A percentile compares a stretch with the other conserved stretches of the same genome.
Conservation (phyloP, 2,329 filamentous ascomycete species). For the Clonostachys chloroleuca region DNA sequence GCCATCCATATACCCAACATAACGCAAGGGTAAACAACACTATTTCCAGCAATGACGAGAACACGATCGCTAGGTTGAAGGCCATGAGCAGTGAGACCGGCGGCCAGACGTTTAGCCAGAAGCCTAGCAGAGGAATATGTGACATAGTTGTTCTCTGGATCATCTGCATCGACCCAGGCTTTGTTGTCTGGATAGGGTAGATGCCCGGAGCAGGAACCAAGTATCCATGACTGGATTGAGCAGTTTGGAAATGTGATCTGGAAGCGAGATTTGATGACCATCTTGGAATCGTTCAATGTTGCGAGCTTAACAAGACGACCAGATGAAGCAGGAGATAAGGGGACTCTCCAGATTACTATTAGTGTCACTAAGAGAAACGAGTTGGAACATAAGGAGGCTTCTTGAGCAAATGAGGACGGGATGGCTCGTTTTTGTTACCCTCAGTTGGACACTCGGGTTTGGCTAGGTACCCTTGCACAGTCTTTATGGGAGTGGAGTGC, state of each 20-base stretch:
- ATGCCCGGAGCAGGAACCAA: slow-evolving; percentile 38
- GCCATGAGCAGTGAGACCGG: slow-evolving; percentile 61
- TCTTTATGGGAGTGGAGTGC: not conserved
- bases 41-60: slow-evolving; percentile 70
- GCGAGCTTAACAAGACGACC: no score
- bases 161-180: slow-evolving; percentile 59
- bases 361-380: no score
- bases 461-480: not conserved
- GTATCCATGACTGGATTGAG: slow-evolving; percentile 52
- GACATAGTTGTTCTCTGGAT: slow-evolving; percentile 63
- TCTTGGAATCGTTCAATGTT: slow-evolving; percentile 10
- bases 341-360: no score
- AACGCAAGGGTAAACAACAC: slow-evolving; percentile 65
- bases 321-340: no score
- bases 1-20: slow-evolving; percentile 74
- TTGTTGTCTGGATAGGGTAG: slow-evolving; percentile 30
- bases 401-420: no score
- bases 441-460: no score
- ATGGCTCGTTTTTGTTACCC: no score
- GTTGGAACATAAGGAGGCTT: no score
- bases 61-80: slow-evolving; percentile 66
- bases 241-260: slow-evolving; percentile 33
- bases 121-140: slow-evolving; percentile 61
- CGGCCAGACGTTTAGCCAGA: slow-evolving; percentile 68
- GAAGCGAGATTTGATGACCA: slow-evolving; percentile 46